Evolutionary conservation across 192 early-diverging fungal species (phyloP).

Genomic region (Gaertneriomyces sp.): DNA sequence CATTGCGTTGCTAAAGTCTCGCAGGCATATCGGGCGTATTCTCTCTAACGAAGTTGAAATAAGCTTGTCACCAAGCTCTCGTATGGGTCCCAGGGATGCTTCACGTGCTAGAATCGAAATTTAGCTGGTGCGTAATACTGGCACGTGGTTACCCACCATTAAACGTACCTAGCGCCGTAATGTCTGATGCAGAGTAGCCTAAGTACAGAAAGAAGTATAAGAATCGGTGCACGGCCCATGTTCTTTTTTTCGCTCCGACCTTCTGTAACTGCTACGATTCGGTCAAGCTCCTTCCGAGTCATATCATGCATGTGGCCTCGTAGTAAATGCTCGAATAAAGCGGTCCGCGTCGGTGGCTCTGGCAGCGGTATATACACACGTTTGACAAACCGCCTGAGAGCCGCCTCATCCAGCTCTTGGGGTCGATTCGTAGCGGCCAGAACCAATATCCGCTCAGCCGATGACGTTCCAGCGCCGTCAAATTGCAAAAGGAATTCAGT

Average conservation of each 20-base stretch:
- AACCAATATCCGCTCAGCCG: conserved; percentile 43
- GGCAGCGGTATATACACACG: conserved; percentile 59
- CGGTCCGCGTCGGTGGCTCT: conserved; percentile 40
- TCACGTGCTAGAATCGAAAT: conserved; percentile 39
- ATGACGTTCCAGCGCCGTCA: conserved; percentile 43
- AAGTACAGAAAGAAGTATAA: neutral
- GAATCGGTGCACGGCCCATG: neutral
- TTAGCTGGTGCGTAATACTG: neutral
- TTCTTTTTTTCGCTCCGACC: conserved; percentile 8
- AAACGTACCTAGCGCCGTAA: conserved; percentile 45
- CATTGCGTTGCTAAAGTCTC: conserved; percentile 41
- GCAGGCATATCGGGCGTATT: conserved; percentile 37
- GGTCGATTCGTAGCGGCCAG: conserved; percentile 59
- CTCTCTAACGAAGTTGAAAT: conserved; percentile 32
- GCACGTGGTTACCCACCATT: neutral
- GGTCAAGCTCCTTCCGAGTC: conserved; percentile 26
- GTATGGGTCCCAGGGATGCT: conserved; percentile 51
- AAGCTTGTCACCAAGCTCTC: conserved; percentile 41
- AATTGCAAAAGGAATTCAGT: conserved; percentile 60
- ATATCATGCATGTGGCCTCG: conserved; percentile 36
- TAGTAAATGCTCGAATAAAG: conserved; percentile 40
- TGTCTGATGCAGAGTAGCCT: conserved; percentile 54
- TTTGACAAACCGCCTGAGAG: conserved; percentile 48
- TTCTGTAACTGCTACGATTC: conserved; percentile 34
- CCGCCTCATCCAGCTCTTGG: conserved; percentile 55